A percentile compares a stretch with the other conserved stretches of the same genome.
These are phyloP conservation scores for Aureobasidium sp. DNA, from an alignment of 2,329 filamentous ascomycete species.

Conservation along the genomic window DNA sequence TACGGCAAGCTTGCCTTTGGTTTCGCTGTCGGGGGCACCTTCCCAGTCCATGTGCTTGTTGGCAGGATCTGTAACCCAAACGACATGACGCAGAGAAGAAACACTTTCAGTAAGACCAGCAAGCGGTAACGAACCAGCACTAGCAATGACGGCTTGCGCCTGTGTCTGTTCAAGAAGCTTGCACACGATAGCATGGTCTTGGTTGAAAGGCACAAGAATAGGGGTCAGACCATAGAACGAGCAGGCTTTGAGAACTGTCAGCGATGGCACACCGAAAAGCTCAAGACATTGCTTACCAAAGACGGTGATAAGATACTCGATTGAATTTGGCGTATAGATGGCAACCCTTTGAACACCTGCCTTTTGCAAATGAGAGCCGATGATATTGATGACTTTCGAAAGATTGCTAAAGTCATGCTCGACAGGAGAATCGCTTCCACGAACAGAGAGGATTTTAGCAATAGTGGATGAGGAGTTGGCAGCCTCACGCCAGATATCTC, in stretches of 20 bases:
- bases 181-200: slow-evolving; percentile 61
- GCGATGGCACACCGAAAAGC: neutral
- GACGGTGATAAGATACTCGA: slow-evolving; percentile 74
- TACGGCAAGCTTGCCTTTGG: slow-evolving; percentile 67
- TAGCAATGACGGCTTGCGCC: slow-evolving; percentile 75
- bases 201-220: slow-evolving; percentile 78
- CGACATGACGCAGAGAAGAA: slow-evolving; percentile 64
- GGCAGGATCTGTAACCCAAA: slow-evolving; percentile 90
- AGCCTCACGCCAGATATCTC: slow-evolving; percentile 81
- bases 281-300: slow-evolving; percentile 49
- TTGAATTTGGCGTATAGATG: slow-evolving; percentile 85
- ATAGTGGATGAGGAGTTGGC: slow-evolving; percentile 40
- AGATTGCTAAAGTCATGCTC: slow-evolving; percentile 67
- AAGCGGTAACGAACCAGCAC: slow-evolving; percentile 80
- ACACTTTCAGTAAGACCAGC: slow-evolving; percentile 63
- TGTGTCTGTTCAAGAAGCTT: slow-evolving; percentile 65
- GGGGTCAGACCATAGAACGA: slow-evolving; percentile 82
- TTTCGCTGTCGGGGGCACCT: slow-evolving; percentile 65
- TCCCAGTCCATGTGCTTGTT: slow-evolving; percentile 95
- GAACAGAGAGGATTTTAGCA: slow-evolving; percentile 66
- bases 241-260: slow-evolving; percentile 51
- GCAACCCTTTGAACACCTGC: slow-evolving; percentile 66
- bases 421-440: slow-evolving; percentile 65
- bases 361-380: slow-evolving; percentile 69
- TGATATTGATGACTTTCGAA: slow-evolving; percentile 77